A percentile compares a stretch with the other conserved stretches of the same genome.
Evolutionary conservation across 2,329 filamentous ascomycete species (phyloP).

Genomic region (Aureobasidium sp.): DNA sequence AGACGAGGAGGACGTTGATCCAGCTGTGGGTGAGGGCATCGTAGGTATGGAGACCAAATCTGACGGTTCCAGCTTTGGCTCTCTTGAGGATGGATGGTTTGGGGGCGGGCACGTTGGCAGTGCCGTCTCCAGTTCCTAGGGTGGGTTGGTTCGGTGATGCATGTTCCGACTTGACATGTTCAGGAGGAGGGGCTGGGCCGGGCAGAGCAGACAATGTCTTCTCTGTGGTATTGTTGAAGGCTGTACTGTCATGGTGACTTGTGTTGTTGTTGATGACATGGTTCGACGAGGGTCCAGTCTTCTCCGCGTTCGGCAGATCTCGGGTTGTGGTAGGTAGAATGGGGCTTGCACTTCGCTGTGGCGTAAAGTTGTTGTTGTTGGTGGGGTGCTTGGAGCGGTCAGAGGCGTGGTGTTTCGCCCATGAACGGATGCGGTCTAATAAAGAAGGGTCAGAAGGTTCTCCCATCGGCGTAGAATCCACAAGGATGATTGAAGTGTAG

Average conservation of each 20-base stretch:
- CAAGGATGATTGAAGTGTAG: conserved; percentile 16
- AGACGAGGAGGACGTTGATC: conserved; percentile 69
- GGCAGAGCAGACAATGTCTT: conserved; percentile 23
- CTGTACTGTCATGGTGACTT: conserved; percentile 23
- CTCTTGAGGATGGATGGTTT: conserved; percentile 44
- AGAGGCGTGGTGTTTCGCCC: conserved; percentile 41
- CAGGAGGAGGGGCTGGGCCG: conserved; percentile 30
- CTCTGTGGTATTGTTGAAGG: conserved; percentile 26
- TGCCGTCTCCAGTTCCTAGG: conserved; percentile 36
- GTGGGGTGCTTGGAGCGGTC: conserved; percentile 17
- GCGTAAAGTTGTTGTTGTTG: conserved; percentile 17
- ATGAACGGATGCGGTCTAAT: conserved; percentile 46
- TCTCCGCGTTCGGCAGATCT: conserved; percentile 6
- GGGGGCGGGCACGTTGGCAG: conserved; percentile 17
- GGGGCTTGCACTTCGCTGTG: conserved; percentile 24
- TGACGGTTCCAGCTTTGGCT: conserved; percentile 43
- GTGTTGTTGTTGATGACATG: conserved; percentile 19
- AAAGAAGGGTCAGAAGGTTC: conserved; percentile 46
- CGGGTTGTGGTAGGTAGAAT: conserved; percentile 25
- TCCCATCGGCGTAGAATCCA: conserved; percentile 42
- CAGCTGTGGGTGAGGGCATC: conserved; percentile 64
- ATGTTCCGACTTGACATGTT: conserved; percentile 38
- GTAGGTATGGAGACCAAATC: conserved; percentile 49
- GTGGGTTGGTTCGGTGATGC: conserved; percentile 47
- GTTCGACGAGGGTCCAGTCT: conserved; percentile 16